Evolutionary conservation across 495 filamentous ascomycete genomes (phyloP), one percentile per base, ranked within the genome.

Genomic region (Penicillium chermesinum): DNA sequence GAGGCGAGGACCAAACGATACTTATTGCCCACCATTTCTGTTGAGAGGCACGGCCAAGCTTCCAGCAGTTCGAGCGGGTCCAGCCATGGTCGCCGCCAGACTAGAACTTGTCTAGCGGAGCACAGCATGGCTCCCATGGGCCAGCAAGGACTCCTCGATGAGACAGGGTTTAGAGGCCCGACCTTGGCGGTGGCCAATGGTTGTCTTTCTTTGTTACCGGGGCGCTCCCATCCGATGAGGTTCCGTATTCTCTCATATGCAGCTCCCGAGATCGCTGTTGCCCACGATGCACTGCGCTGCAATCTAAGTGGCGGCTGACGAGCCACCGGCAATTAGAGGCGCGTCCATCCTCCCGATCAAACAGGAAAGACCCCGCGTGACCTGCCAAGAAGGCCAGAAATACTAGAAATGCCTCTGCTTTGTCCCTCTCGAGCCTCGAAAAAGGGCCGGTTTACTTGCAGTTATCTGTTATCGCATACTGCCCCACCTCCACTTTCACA

Each of bases 41-140:
- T 46, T 46, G 44, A 46, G 44, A 18, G 18, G 44, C 2, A 27
- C 18, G 38, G 34, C 32, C 15, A 44, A 34, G 42, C 16, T 44
- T 18, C 42, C 34, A 27, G 7, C 30, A 44, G 25, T 30, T 30
- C 25, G 10, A 30, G 12, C 8, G 42, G 42, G 9, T 17, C 42
- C 20, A 30, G 22, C n/a, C 34, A 15, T 30, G 25, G 25, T 38
- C 21, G 34, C 44, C 44, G 34, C 44, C 38, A 46, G 17, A 46
- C 44, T 46, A 34, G 34, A 46, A 37, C 13, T n/a, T 38, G 20
- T 37, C 19, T 46, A 46, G 44, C 38, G 44, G 43, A 13, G 22
- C 10, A 4, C 5, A 4, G 25, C 5, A 30, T 4, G 25, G 5
- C 25, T 10, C 5, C 25, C 25, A 30, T 30, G 25, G 25, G 25